phyloP scores from a whole-genome alignment of 768 basidiomycete species.

The Suillus subalutaceus region DNA sequence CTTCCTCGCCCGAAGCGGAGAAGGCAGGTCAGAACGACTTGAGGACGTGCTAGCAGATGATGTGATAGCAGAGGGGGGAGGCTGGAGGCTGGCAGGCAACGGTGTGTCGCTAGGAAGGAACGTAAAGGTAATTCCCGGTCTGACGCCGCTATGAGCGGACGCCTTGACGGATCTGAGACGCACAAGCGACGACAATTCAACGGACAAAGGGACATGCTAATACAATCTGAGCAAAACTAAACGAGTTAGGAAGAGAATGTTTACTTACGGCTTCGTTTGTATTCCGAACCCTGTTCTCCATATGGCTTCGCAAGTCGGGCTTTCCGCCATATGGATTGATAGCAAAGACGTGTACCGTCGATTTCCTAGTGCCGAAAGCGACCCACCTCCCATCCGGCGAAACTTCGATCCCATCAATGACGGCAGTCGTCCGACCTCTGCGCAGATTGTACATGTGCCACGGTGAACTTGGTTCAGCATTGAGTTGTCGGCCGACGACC shows the following conservation, averaged over 20 bases:
- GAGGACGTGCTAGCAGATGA: conserved; percentile 31
- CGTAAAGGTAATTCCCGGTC: conserved; percentile 54
- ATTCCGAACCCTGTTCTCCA: conserved; percentile 61
- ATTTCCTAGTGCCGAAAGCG: conserved; percentile 64
- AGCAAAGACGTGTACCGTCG: conserved; percentile 74
- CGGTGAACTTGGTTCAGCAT: conserved; percentile 30
- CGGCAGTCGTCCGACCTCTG: conserved; percentile 71
- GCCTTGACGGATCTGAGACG: conserved; percentile 47
- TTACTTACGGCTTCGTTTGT: conserved; percentile 45
- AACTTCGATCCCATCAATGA: conserved; percentile 52
- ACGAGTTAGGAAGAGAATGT: not conserved
- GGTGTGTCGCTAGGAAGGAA: conserved; percentile 47
- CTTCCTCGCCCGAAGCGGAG: conserved; percentile 34
- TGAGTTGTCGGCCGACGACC: not conserved
- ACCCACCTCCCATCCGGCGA: conserved; percentile 65
- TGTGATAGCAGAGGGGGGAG: conserved; percentile 28
- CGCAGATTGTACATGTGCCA: conserved; percentile 70
- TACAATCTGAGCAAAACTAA: conserved; percentile 9
- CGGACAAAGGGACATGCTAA: conserved; percentile 51
- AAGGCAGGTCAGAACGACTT: conserved; percentile 30
- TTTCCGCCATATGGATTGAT: conserved; percentile 77
- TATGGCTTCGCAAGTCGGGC: conserved; percentile 62
- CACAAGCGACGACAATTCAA: conserved; percentile 57
- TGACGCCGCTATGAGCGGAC: conserved; percentile 29
- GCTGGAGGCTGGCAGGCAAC: conserved; percentile 45